Conservation (phyloP, 2,329 filamentous ascomycete genomes). For the Neonectria coccinea region DNA sequence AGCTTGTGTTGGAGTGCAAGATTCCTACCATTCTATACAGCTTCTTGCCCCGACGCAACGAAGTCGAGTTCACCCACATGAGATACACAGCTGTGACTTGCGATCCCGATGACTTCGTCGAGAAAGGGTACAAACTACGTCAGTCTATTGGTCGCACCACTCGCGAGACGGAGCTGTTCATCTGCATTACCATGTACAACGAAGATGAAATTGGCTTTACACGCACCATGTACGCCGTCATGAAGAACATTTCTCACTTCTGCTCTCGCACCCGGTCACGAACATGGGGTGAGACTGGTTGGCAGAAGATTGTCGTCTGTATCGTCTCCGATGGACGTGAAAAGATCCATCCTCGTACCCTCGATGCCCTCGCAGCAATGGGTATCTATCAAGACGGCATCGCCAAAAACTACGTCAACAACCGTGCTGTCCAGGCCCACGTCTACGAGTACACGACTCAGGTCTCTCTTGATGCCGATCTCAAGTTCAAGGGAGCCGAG, state of each 20-base stretch:
- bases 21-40: constrained; percentile 98
- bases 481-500: constrained; percentile 99
- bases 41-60: constrained; percentile 91
- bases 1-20: constrained; percentile 97
- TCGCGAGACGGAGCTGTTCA: constrained; percentile 94
- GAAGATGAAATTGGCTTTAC: constrained; percentile 98
- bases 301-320: constrained; percentile 99
- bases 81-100: constrained; percentile 98
- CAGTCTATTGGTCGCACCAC: constrained; percentile 87
- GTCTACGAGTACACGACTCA: constrained; percentile 99
- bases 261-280: constrained; percentile 91
- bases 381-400: constrained; percentile 98
- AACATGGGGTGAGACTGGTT: constrained; percentile 96
- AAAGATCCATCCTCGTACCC: constrained; percentile 88
- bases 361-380: constrained; percentile 95
- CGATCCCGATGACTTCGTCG: constrained; percentile 93
- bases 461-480: constrained; percentile 91
- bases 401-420: constrained; percentile 98
- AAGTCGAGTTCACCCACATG: constrained; percentile 98
- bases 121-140: constrained; percentile 89
- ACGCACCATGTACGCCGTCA: constrained; percentile 97
- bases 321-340: constrained; percentile 94
- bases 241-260: constrained; percentile 98
- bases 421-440: constrained; percentile 93
- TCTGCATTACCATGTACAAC: constrained; percentile 99